Evolutionary conservation across 1,284 basidiomycete species (phyloP), one percentile per base, ranked within the genome.

Genomic region (Fistulina hepatica): DNA sequence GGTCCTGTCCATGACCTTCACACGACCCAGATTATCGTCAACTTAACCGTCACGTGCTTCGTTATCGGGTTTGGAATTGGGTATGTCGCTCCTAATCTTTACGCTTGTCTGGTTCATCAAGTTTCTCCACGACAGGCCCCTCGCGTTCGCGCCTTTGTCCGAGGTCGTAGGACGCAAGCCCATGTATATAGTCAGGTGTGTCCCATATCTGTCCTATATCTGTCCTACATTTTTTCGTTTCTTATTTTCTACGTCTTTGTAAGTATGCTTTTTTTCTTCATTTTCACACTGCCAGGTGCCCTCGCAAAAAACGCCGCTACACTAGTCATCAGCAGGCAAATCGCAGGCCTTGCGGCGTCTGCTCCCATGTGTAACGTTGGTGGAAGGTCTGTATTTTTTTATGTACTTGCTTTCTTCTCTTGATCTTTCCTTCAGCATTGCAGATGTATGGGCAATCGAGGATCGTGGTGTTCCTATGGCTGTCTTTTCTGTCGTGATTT

Each of bases 401-500:
- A n/a, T n/a, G n/a, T n/a, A n/a, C n/a, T n/a, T n/a, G n/a, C n/a
- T n/a, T n/a, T n/a, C n/a, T n/a, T n/a, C n/a, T n/a, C n/a, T n/a
- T n/a, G n/a, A n/a, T n/a, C n/a, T n/a, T n/a, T n/a, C n/a, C n/a
- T n/a, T n/a, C 23, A 49, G 57, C 70, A 37, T 73, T 61, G 56
- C 60, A 2, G 65, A 67, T 50, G 53, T 67, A 5, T 83, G 76
- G 76, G 66, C 73, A 33, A 60, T 68, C 4, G 71, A 77, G 46
- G 65, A 69, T 10, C 64, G 78, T 19, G 78, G 78, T 6, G 63
- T 72, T 15, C 76, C 79, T 0, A 69, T 82, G 58, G 69, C 71
- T 4, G 46, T 77, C 39, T 80, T 80, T 54, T 65, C 71, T 7
- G 57, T 73, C 5, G 73, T 75, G 5, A 70, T 79, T 6, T 78